phyloP scores from a whole-genome alignment of 2,329 filamentous ascomycete species.

The Pyrenophora graminea region DNA sequence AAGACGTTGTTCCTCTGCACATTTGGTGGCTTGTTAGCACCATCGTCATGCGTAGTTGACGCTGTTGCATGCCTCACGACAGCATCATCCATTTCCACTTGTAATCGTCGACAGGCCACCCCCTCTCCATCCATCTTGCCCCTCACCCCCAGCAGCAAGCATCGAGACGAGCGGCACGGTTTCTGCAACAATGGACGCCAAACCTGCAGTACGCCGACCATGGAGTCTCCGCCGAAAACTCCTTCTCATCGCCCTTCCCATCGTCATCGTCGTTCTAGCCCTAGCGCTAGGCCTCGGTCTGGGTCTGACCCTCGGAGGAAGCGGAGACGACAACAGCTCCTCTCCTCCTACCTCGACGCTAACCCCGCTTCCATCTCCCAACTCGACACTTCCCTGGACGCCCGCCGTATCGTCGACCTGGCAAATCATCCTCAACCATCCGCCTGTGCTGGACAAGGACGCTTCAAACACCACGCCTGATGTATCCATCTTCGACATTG shows the following conservation, averaged over 20 bases:
- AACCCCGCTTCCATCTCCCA: constrained; percentile 31
- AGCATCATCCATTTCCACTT: no score
- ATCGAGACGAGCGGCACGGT: background rate
- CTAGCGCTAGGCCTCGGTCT: constrained; percentile 60
- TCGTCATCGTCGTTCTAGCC: constrained; percentile 52
- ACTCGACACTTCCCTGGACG: constrained; percentile 52
- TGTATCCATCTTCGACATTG: constrained; percentile 65
- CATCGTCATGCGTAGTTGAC: no score
- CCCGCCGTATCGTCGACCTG: constrained; percentile 59
- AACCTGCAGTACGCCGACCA: constrained; percentile 7
- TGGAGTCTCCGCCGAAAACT: constrained; percentile 33
- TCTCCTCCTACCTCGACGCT: constrained; percentile 28
- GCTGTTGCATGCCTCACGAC: no score
- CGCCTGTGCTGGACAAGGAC: constrained; percentile 31
- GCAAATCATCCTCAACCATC: constrained; percentile 63
- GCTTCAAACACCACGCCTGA: constrained; percentile 50
- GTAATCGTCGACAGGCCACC: no score
- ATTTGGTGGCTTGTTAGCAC: no score
- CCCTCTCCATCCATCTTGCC: background rate
- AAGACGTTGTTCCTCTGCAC: no score
- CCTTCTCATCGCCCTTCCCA: constrained; percentile 25
- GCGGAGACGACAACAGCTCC: constrained; percentile 29
- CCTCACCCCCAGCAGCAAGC: no score
- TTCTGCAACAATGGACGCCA: constrained; percentile 13
- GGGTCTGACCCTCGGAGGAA: constrained; percentile 50